phyloP scores from a whole-genome alignment of 208 protist species.

The Crithidia fasciculata region DNA sequence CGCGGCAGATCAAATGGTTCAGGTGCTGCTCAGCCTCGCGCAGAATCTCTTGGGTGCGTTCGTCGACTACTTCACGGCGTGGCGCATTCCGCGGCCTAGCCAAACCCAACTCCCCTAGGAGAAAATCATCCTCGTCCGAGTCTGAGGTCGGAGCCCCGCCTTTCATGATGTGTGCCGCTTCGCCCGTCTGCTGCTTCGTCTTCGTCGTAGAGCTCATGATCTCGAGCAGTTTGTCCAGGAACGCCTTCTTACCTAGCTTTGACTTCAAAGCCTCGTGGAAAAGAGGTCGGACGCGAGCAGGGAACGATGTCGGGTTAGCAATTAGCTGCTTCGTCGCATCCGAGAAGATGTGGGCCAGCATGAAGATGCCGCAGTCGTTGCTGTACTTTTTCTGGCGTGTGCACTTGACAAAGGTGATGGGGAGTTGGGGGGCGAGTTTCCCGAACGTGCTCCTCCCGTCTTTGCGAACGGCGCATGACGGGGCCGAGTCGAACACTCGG shows the following conservation, averaged over 20 bases:
- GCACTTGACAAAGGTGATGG: background rate
- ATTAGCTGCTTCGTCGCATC: background rate
- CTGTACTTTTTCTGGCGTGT: background rate
- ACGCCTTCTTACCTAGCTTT: background rate
- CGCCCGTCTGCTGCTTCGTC: background rate
- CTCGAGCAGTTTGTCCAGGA: background rate
- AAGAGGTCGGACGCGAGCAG: background rate
- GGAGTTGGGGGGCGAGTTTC: background rate
- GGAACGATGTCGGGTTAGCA: background rate
- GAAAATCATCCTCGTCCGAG: background rate
- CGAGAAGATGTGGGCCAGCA: background rate
- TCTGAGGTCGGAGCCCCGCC: background rate
- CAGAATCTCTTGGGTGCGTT: background rate
- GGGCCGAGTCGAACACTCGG: slow-evolving; percentile 1
- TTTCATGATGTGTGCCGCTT: background rate
- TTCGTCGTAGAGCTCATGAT: background rate
- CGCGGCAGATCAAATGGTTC: background rate
- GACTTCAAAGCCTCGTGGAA: background rate
- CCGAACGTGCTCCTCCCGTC: background rate
- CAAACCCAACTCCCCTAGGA: background rate
- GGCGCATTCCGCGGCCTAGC: too few relatives aligned
- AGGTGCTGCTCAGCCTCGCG: background rate
- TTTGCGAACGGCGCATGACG: background rate
- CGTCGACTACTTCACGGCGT: background rate
- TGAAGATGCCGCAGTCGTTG: background rate